Evolutionary conservation across 192 early-diverging fungal genomes (phyloP), one percentile per base, ranked within the genome.

Genomic region (Backusella sp.): DNA sequence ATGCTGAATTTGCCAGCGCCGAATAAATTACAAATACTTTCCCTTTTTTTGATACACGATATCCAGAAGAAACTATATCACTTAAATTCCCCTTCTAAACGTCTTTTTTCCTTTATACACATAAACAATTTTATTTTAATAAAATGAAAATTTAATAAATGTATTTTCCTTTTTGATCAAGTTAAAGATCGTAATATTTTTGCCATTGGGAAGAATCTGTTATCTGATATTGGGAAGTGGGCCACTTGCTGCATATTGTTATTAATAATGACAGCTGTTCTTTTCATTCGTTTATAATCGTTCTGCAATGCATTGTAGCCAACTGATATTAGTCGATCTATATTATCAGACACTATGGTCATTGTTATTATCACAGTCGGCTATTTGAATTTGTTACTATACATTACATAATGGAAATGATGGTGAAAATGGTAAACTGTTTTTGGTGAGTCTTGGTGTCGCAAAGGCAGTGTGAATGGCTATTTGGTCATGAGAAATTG

Each of bases 401-500:
- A 28, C 11, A 62, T 69, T 69, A 71, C 70, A 26, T 46, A 71
- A 49, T 30, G 42, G 15, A 46, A 71, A 71, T 17, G 70, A 71
- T 8, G 70, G 70, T 49, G 2, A 12, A 71, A 71, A 71, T 30
- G 23, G 7, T 71, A 71, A 14, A 71, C 70, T 71, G 8, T 15
- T 6, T 49, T 41, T 44, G 15, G 42, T 32, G 5, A 14, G 9
- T 28, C 28, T 39, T 7, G 39, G 26, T 46, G 70, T 71, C 46
- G 70, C 23, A 32, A 41, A 71, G 15, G 23, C 39, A 3, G 8
- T 14, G 49, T 71, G 70, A 34, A 44, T 30, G 15, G 21, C n/a
- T 28, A 39, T 9, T 17, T 49, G 42, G 26, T 71, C 70, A 30
- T 71, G 70, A 11, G 70, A 44, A 28, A 71, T 71, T 14, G 42